Percentiles rank a stretch among this genome's conserved stretches.
Evolutionary conservation across 768 basidiomycete genomes (phyloP).

Genomic region (Amanita pallidorosea): DNA sequence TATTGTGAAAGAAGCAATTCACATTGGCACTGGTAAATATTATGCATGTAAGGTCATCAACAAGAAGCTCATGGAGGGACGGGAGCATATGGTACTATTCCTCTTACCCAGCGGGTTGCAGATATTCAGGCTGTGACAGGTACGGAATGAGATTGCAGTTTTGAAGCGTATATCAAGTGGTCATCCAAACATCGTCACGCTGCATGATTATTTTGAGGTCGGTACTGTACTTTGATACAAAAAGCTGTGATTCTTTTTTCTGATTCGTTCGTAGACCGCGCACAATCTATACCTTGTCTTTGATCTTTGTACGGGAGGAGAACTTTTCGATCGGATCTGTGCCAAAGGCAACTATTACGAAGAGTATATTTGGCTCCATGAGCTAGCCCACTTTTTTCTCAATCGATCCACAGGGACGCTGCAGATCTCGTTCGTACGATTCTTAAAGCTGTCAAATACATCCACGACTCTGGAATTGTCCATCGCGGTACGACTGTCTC

Average conservation of each 20-base stretch:
- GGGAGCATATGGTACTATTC: conserved; percentile 82
- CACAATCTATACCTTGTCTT: conserved; percentile 93
- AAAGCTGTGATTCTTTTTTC: background rate
- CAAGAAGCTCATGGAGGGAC: conserved; percentile 97
- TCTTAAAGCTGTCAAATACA: conserved; percentile 79
- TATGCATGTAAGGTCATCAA: conserved; percentile 99
- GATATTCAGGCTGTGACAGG: conserved; percentile 30
- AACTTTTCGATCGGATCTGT: conserved; percentile 98
- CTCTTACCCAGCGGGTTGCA: background rate
- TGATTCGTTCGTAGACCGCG: conserved; percentile 46
- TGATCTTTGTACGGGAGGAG: conserved; percentile 94
- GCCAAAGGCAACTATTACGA: conserved; percentile 97
- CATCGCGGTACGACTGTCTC: conserved; percentile 54
- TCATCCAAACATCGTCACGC: conserved; percentile 81
- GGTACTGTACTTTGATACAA: conserved; percentile 9
- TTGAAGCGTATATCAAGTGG: conserved; percentile 90
- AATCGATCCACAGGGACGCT: conserved; percentile 58
- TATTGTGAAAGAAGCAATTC: conserved; percentile 91
- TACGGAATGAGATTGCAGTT: conserved; percentile 94
- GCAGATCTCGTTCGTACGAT: conserved; percentile 82
- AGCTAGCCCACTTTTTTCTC: conserved; percentile 1
- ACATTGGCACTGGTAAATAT: conserved; percentile 84
- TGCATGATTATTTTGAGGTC: conserved; percentile 95
- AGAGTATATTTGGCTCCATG: conserved; percentile 37
- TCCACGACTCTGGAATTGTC: conserved; percentile 87